phyloP scores from a whole-genome alignment of 495 filamentous ascomycete species.

The Thozetella sp. region DNA sequence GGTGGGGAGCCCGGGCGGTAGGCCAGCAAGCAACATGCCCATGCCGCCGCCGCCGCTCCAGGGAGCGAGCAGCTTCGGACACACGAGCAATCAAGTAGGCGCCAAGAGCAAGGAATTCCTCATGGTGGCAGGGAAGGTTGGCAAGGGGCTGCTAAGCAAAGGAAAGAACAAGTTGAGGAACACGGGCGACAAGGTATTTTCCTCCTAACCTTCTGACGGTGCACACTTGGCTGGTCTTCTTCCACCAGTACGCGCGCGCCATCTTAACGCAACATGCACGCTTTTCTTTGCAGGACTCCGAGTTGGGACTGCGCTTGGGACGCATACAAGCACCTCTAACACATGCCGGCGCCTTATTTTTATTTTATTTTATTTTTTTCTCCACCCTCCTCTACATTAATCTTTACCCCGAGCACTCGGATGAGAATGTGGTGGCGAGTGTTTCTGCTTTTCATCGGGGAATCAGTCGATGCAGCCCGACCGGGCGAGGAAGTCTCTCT shows the following conservation, averaged over 20 bases:
- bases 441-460: conserved; percentile 2
- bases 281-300: conserved; percentile 7
- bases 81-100: conserved; percentile 56
- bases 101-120: conserved; percentile 83
- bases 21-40: conserved; percentile 22
- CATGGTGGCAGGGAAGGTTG: conserved; percentile 78
- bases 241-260: background rate
- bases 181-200: conserved; percentile 82
- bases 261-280: too few relatives aligned
- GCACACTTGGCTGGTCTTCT: conserved; percentile 17
- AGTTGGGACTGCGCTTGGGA: conserved; percentile 6
- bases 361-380: conserved; percentile 3
- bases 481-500: background rate
- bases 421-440: background rate
- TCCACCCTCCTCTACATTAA: too few relatives aligned
- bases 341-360: conserved; percentile 1
- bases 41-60: conserved; percentile 22
- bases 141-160: conserved; percentile 85
- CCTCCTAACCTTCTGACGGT: conserved; percentile 31
- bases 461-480: background rate
- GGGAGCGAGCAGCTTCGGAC: conserved; percentile 29
- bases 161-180: conserved; percentile 72
- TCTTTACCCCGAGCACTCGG: background rate
- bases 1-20: conserved; percentile 10
- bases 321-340: conserved; percentile 7